Percentiles rank a stretch among this genome's conserved stretches.
Evolutionary conservation across 2,329 filamentous ascomycete species (phyloP).

Genomic region (Drechslerella coelobrocha): DNA sequence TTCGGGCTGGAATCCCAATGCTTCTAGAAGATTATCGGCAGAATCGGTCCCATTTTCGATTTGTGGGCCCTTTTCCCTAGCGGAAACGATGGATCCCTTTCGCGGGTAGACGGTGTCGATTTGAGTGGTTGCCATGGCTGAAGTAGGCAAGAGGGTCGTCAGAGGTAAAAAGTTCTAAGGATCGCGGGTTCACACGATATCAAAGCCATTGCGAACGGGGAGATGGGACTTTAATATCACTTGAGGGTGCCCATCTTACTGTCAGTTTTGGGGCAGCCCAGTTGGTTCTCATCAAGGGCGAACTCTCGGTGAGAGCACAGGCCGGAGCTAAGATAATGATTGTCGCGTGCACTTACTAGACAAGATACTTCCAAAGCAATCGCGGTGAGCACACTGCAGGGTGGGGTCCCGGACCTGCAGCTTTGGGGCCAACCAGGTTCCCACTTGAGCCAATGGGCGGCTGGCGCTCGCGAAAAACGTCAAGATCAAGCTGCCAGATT

Average conservation of each 20-base stretch:
- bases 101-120: slow-evolving; percentile 32
- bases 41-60: slow-evolving; percentile 54
- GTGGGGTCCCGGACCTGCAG: slow-evolving; percentile 48
- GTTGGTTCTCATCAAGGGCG: slow-evolving; percentile 7
- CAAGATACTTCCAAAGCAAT: slow-evolving; percentile 20
- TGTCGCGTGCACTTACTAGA: slow-evolving; percentile 43
- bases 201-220: slow-evolving; percentile 5
- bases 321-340: slow-evolving; percentile 47
- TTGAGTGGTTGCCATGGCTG: slow-evolving; percentile 31
- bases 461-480: slow-evolving; percentile 41
- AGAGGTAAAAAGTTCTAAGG: slow-evolving; percentile 8
- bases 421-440: slow-evolving; percentile 47
- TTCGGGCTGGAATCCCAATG: slow-evolving; percentile 72
- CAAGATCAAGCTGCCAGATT: slow-evolving; percentile 47
- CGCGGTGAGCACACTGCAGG: slow-evolving; percentile 24
- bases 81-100: slow-evolving; percentile 32
- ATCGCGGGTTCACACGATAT: slow-evolving; percentile 30
- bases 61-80: slow-evolving; percentile 36
- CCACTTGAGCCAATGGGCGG: slow-evolving; percentile 35
- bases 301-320: slow-evolving; percentile 9
- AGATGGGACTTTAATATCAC: slow-evolving; percentile 14
- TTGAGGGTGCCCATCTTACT: slow-evolving; percentile 11
- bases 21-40: slow-evolving; percentile 69
- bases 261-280: not conserved
- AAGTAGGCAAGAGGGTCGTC: slow-evolving; percentile 12